Evolutionary conservation across 371 early-diverging fungal genomes (phyloP), one percentile per base, ranked within the genome.

Genomic region (Agmasoma carcini): DNA sequence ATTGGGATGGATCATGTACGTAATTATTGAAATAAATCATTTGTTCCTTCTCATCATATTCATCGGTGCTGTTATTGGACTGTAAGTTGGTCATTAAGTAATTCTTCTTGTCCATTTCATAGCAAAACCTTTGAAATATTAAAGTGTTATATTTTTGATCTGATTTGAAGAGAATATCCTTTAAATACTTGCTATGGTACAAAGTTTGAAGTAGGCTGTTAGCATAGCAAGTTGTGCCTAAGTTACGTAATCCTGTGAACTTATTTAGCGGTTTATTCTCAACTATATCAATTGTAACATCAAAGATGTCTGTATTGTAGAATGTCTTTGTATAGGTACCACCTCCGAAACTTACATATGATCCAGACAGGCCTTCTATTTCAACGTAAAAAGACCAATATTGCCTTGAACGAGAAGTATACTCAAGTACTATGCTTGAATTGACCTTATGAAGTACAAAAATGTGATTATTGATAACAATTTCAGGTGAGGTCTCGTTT

Each of bases 151-250:
- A 66, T 1, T 37, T 41, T n/a, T 51, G 55, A 15, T 58, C 41
- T 9, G 47, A 55, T 9, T 27, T 22, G 45, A 44, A 61, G 7
- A 68, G 48, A 23, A 73, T 78, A 58, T 84, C 84, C 55, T 89
- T 82, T 75, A 97, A 93, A 69, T 81, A 80, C 61, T 84, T 86
- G 20, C 93, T 92, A 64, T 87, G 87, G 72, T 84, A 93, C 12
- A 95, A 79, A 2, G 90, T 86, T 74, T 97, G 98, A 29, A 95
- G 79, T 12, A 95, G 78, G 39, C 93, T 88, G 78, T 94, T 95
- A 85, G 94, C 87, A 72, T 97, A 97, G 78, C 98, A 93, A 0
- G 98, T 95, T 0, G 96, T 95, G 9, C 95, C 98, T 70, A 93
- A 90, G 73, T 95, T 95, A 52, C 82, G 81, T 55, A 97, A 74